A percentile compares a stretch with the other conserved stretches of the same genome.
These are phyloP conservation scores for Polyporus arcularius DNA, from an alignment of 768 basidiomycete genomes.

Conservation along the genomic window DNA sequence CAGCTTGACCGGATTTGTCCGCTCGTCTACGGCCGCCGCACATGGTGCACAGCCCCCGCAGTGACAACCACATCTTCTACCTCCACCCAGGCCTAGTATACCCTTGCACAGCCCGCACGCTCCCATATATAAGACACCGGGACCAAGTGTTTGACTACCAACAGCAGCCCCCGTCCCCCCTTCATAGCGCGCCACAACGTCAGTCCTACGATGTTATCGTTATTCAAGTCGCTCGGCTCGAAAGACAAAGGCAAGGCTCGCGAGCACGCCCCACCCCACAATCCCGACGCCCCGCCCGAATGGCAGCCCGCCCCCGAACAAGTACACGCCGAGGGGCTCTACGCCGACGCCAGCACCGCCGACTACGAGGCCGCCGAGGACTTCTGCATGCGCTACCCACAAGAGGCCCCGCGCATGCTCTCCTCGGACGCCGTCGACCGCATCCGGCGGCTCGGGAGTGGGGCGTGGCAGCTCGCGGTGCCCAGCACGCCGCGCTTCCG, in stretches of 20 bases:
- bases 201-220: constrained; percentile 4
- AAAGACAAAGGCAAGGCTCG: constrained; percentile 2
- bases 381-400: constrained; percentile 48
- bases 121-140: too few relatives aligned
- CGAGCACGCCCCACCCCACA: constrained; percentile 1
- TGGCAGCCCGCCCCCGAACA: constrained; percentile 64
- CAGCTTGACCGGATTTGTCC: too few relatives aligned
- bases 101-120: too few relatives aligned
- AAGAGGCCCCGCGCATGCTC: constrained; percentile 46
- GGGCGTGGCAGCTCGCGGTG: constrained; percentile 54
- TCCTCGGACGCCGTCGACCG: constrained; percentile 54
- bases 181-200: too few relatives aligned
- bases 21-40: too few relatives aligned
- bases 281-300: constrained; percentile 40
- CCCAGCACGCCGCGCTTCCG: constrained; percentile 44
- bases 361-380: constrained; percentile 53
- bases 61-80: too few relatives aligned
- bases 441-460: constrained; percentile 47
- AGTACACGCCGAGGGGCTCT: constrained; percentile 49
- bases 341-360: constrained; percentile 56
- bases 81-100: too few relatives aligned
- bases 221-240: constrained; percentile 2
- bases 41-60: too few relatives aligned
- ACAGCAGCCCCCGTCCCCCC: too few relatives aligned
- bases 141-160: too few relatives aligned